These are phyloP conservation scores for Sclerotinia borealis DNA, from an alignment of 2,329 filamentous ascomycete genomes.

Conservation along the genomic window DNA sequence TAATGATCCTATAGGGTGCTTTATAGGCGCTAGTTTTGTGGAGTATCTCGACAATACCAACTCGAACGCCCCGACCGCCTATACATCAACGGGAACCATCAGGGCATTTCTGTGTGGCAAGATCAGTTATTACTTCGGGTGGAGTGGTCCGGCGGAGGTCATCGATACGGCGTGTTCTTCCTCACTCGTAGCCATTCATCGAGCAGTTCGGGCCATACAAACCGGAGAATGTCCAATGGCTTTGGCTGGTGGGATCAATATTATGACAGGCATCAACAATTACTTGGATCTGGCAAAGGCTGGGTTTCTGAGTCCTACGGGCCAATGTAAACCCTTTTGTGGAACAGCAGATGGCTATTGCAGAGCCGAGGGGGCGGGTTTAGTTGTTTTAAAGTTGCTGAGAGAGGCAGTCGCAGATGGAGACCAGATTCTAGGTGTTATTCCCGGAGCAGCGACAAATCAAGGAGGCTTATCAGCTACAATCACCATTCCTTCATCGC, in stretches of 20 bases:
- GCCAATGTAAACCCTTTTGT: slow-evolving; percentile 36
- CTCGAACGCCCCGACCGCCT: slow-evolving; percentile 6
- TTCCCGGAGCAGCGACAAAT: slow-evolving; percentile 46
- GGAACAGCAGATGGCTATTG: slow-evolving; percentile 48
- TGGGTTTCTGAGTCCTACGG: slow-evolving; percentile 8
- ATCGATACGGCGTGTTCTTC: slow-evolving; percentile 38
- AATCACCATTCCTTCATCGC: slow-evolving; percentile 46
- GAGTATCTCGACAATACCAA: slow-evolving; percentile 15
- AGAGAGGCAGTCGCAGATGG: slow-evolving; percentile 29
- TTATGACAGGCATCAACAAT: slow-evolving; percentile 4
- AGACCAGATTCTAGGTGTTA: slow-evolving; percentile 50
- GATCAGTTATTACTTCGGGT: slow-evolving; percentile 37
- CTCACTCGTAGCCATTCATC: slow-evolving; percentile 33
- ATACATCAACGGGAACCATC: slow-evolving; percentile 29
- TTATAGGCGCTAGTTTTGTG: slow-evolving; percentile 9
- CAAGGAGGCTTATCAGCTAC: slow-evolving; percentile 55
- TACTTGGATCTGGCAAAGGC: slow-evolving; percentile 3
- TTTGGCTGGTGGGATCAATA: slow-evolving; percentile 5
- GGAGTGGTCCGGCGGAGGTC: slow-evolving; percentile 34
- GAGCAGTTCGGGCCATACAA: slow-evolving; percentile 23
- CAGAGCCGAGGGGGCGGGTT: slow-evolving; percentile 43
- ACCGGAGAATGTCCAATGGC: slow-evolving; percentile 11
- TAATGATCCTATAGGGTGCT: slow-evolving; percentile 14
- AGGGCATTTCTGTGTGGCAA: slow-evolving; percentile 35
- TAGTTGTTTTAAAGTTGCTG: slow-evolving; percentile 41